Evolutionary conservation across 768 basidiomycete genomes (phyloP).

Genomic region (Stropharia rugosoannulata): DNA sequence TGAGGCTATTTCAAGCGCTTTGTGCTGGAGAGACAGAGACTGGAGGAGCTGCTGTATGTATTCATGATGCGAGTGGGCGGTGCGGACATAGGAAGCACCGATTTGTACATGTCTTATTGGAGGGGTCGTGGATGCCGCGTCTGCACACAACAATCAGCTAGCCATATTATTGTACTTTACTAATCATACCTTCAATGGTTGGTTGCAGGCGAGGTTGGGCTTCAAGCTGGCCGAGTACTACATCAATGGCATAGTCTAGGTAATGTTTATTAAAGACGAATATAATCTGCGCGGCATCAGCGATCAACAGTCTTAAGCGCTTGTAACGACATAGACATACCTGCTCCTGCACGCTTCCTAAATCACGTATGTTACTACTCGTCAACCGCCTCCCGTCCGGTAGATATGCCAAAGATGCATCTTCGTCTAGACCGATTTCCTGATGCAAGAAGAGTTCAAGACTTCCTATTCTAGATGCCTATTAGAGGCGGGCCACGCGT

Average conservation of each 20-base stretch:
- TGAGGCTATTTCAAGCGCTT: conserved; percentile 73
- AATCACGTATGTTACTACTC: conserved; percentile 70
- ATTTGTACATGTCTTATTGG: conserved; percentile 68
- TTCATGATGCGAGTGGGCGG: conserved; percentile 65
- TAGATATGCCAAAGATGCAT: conserved; percentile 72
- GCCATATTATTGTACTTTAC: not conserved
- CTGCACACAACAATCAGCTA: conserved; percentile 29
- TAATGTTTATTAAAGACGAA: conserved; percentile 85
- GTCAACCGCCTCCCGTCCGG: conserved; percentile 76
- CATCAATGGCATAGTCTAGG: conserved; percentile 66
- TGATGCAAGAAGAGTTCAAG: conserved; percentile 73
- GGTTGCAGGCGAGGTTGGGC: conserved; percentile 64
- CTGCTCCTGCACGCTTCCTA: conserved; percentile 75
- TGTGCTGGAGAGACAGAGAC: conserved; percentile 63
- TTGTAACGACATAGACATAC: conserved; percentile 33
- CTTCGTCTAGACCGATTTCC: conserved; percentile 69
- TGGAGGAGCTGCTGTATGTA: conserved; percentile 49
- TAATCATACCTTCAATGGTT: conserved; percentile 62
- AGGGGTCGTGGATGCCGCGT: conserved; percentile 65
- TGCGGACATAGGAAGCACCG: conserved; percentile 63
- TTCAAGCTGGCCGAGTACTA: conserved; percentile 63
- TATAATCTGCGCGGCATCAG: conserved; percentile 46
- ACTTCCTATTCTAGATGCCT: conserved; percentile 48
- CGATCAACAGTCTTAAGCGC: not conserved
- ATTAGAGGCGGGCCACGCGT: conserved; percentile 8